These are phyloP conservation scores for Pseudotulostoma volvatum DNA, from an alignment of 495 filamentous ascomycete species.

Conservation along the genomic window DNA sequence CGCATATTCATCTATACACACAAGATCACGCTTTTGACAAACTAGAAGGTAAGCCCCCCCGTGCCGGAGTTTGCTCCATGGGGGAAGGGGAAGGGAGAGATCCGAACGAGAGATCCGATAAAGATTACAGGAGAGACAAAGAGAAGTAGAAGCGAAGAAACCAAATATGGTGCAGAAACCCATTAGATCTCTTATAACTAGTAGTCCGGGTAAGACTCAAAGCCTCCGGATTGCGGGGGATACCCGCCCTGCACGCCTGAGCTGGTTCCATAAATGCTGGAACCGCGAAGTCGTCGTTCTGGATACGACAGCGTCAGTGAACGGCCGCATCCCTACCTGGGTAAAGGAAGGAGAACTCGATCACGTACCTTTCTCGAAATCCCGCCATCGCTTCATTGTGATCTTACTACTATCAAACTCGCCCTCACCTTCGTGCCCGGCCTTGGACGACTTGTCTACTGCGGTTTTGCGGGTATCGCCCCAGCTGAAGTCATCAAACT, in stretches of 20 bases:
- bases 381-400: constrained; percentile 94
- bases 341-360: not conserved
- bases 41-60: too few relatives aligned
- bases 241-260: constrained; percentile 8
- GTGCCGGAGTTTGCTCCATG: not conserved
- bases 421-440: constrained; percentile 68
- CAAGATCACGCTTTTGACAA: too few relatives aligned
- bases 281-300: constrained; percentile 2
- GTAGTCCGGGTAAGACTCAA: constrained; percentile 20
- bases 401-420: constrained; percentile 97
- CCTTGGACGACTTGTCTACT: constrained; percentile 71
- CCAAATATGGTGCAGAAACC: too few relatives aligned
- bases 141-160: not conserved
- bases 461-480: constrained; percentile 94
- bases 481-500: constrained; percentile 99
- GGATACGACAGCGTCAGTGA: not conserved
- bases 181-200: too few relatives aligned
- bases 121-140: not conserved
- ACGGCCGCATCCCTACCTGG: not conserved
- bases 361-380: constrained; percentile 72
- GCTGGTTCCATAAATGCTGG: not conserved
- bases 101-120: not conserved
- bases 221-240: constrained; percentile 8
- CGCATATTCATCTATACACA: too few relatives aligned
- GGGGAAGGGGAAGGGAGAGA: not conserved